A percentile compares a stretch with the other conserved stretches of the same genome.
Evolutionary conservation across 179 eudicot species (phyloP).

Genomic region (Amaranthus tricolor): DNA sequence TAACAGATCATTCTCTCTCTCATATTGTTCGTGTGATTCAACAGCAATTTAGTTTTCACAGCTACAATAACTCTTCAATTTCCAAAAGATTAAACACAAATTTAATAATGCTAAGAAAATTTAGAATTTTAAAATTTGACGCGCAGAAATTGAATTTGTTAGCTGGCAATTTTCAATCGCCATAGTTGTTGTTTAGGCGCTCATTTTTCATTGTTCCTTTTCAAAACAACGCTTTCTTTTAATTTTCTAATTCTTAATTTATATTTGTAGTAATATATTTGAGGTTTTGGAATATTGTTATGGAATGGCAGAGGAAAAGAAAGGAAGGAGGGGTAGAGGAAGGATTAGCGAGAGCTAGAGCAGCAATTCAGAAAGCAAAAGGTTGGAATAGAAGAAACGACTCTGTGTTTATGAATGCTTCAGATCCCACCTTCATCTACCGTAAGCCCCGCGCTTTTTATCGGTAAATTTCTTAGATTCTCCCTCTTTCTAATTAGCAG

Average conservation of each 20-base stretch:
- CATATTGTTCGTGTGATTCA: neutral
- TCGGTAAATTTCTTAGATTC: neutral
- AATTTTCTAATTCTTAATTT: neutral
- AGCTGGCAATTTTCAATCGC: neutral
- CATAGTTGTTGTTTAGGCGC: too few species aligned
- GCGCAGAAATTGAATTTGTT: neutral
- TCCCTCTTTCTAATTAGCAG: neutral
- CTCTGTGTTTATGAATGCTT: neutral
- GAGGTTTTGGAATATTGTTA: neutral
- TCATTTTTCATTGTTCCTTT: too few species aligned
- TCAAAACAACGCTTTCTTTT: neutral
- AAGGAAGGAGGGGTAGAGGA: conserved; percentile 6
- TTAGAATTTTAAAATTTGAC: neutral
- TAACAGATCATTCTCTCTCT: neutral
- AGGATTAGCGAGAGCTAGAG: conserved; percentile 19
- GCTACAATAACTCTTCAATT: neutral
- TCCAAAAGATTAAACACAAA: neutral
- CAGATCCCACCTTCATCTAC: conserved; percentile 8
- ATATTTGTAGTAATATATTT: neutral
- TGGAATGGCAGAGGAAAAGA: conserved; percentile 1
- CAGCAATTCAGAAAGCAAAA: conserved; percentile 6
- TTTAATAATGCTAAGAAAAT: neutral
- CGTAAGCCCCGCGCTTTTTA: conserved; percentile 18
- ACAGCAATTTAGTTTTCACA: neutral
- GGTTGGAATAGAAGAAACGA: conserved; percentile 14